Base-by-base conservation (phyloP, 2,329 filamentous ascomycete species). In the Penicillium sp. region DNA sequence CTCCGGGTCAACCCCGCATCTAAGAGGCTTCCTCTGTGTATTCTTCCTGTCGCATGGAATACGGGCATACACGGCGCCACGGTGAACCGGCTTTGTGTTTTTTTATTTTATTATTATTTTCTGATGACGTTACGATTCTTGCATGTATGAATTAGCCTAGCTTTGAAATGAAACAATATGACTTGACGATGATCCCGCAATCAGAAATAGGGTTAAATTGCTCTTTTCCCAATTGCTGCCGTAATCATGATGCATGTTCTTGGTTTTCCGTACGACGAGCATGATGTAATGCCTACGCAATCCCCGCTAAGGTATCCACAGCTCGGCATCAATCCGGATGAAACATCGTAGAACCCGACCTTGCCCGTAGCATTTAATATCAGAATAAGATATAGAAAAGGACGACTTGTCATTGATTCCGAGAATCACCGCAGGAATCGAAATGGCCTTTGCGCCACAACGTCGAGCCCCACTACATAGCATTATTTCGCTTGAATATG, bases 1-100 rank as follows among this genome's bases (percentile, higher is more conserved):
- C 60, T 54, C 59, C 56, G 29, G 67, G 61, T 56, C 63, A 66
- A 63, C 62, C 69, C 59, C 64, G 59, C 53, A 69, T 69, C 47
- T 69, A 63, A 64, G 54, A 44, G 51, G 37, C 25, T 40, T 37
- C 4, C 42, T 46, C 22, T 42, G 15, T 51, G 35, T 58, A 51
- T 55, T 56, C 56, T 64, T 58, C 53, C 64, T 55, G 56, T 40
- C 60, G 65, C 65, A 69, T 69, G 63, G 65, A 59, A 62, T 65
- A 67, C 58, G 67, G 69, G 67, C 69, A 71, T 61, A 67, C 55
- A 63, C 56, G 67, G 67, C 64, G 63, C 53, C 64, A 66, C 45
- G 62, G 62, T 62, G 57, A 60, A 61, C 56, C 56, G 59, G 56
- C 54, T 61, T 63, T 53, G 49, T 63, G 62, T 6, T 51, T 54